Evolutionary conservation across 768 basidiomycete genomes (phyloP).

Genomic region (Agaricus blazei): DNA sequence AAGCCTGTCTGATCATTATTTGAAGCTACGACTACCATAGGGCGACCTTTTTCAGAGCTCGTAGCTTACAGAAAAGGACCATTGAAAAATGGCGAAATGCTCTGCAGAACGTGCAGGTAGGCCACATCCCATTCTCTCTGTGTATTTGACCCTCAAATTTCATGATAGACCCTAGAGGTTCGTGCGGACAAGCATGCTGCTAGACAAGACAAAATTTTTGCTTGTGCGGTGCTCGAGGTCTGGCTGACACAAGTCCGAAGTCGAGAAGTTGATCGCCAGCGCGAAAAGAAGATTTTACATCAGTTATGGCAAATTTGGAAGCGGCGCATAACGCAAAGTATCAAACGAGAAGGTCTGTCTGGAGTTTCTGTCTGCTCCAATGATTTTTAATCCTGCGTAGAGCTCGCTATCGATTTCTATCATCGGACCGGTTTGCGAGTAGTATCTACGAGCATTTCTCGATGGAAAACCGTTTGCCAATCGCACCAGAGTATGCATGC

Average conservation of each 20-base stretch:
- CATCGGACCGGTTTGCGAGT: slow-evolving; percentile 15
- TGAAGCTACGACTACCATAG: slow-evolving; percentile 5
- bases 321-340: slow-evolving; percentile 13
- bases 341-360: slow-evolving; percentile 16
- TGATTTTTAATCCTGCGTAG: slow-evolving; percentile 6
- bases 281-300: slow-evolving; percentile 12
- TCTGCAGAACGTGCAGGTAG: slow-evolving; percentile 15
- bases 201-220: slow-evolving; percentile 20
- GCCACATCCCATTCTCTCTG: not conserved
- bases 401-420: slow-evolving; percentile 16
- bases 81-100: slow-evolving; percentile 10
- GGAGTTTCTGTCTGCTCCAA: not conserved
- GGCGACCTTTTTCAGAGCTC: slow-evolving; percentile 9
- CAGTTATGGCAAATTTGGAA: slow-evolving; percentile 18
- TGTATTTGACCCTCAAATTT: not conserved
- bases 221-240: slow-evolving; percentile 21
- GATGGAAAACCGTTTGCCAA: slow-evolving; percentile 18
- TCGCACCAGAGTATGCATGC: slow-evolving; percentile 18
- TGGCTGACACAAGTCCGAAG: slow-evolving; percentile 25
- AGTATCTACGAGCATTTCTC: slow-evolving; percentile 10
- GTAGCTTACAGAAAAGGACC: slow-evolving; percentile 3
- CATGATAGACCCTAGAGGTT: slow-evolving; percentile 44
- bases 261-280: slow-evolving; percentile 17
- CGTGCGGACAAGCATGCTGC: slow-evolving; percentile 48
- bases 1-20: not conserved